Percentiles rank a stretch among this genome's conserved stretches.
Evolutionary conservation across 2,329 filamentous ascomycete genomes (phyloP).

Genomic region (Aureobasidium melanogenum): DNA sequence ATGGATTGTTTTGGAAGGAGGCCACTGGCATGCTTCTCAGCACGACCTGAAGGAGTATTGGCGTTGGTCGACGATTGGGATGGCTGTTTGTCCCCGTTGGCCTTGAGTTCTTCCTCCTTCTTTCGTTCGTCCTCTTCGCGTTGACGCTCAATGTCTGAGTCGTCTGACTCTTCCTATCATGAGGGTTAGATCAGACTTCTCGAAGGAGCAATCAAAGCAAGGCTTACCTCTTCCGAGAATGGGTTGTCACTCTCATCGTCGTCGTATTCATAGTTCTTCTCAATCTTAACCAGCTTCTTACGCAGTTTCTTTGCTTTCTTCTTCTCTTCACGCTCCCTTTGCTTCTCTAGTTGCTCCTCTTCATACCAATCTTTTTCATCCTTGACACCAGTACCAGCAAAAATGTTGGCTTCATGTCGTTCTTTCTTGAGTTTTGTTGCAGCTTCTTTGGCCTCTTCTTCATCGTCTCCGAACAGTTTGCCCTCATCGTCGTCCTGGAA

Average conservation of each 20-base stretch:
- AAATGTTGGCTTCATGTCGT: slow-evolving; percentile 80
- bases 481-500: slow-evolving; percentile 88
- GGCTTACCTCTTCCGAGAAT: slow-evolving; percentile 13
- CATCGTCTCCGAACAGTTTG: slow-evolving; percentile 72
- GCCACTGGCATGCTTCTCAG: slow-evolving; percentile 40
- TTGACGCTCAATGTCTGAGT: slow-evolving; percentile 57
- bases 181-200: background rate
- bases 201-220: slow-evolving; percentile 11
- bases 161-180: slow-evolving; percentile 46
- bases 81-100: slow-evolving; percentile 32
- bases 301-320: slow-evolving; percentile 67
- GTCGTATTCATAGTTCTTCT: slow-evolving; percentile 80
- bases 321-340: slow-evolving; percentile 60
- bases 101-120: slow-evolving; percentile 42
- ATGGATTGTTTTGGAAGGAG: slow-evolving; percentile 44
- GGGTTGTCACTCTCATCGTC: slow-evolving; percentile 41
- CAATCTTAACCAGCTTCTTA: slow-evolving; percentile 74
- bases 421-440: slow-evolving; percentile 61
- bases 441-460: slow-evolving; percentile 57
- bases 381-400: slow-evolving; percentile 47
- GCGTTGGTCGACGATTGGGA: slow-evolving; percentile 55
- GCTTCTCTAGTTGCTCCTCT: slow-evolving; percentile 57
- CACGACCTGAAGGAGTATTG: slow-evolving; percentile 54
- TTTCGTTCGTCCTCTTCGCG: slow-evolving; percentile 49
- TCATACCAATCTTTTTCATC: slow-evolving; percentile 49